Evolutionary conservation across 2,329 filamentous ascomycete species (phyloP), one percentile per base, ranked within the genome.

Genomic region (Neonectria hederae): DNA sequence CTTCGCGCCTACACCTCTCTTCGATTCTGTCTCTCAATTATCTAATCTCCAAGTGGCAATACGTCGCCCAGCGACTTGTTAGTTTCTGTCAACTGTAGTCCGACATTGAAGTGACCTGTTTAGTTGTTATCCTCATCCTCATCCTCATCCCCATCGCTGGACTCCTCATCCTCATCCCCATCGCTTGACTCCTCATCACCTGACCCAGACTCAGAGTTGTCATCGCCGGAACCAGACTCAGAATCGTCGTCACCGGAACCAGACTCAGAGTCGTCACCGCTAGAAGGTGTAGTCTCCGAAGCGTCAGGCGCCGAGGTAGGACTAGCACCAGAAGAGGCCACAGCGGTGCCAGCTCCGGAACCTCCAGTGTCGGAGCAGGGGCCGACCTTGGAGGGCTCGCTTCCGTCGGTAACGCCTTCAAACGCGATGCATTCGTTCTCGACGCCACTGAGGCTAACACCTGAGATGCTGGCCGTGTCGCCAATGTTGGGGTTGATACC

Each of bases 401-500:
- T 64, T 4, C 71, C 71, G n/a, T 69, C 67, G 2, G 67, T 74
- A 19, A 72, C 70, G 28, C 72, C 72, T 13, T 74, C 58, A 22
- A 58, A 74, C 17, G 69, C 62, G 4, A 72, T 56, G 4, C 72
- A 74, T 59, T 74, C 46, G 19, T 69, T 54, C 2, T 54, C 32
- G 11, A 74, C 72, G 28, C 66, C 54, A 60, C 59, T 72, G 21
- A 69, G 3, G 30, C 43, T 59, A 13, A 72, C 59, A 9, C 71
- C 71, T 1, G 71, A 70, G 59, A 72, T 74, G 63, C 56, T 70
- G 52, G 72, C 72, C 14, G 74, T 75, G 56, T 78, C 77, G 11
- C 76, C 78, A 64, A 78, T 78, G 77, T 82, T 81, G 49, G 76
- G 68, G 74, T 81, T 82, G 69, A 81, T 82, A 17, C 81, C 81